phyloP scores from a whole-genome alignment of 108 stramenopile genomes.

The Nitzschia sp. region DNA sequence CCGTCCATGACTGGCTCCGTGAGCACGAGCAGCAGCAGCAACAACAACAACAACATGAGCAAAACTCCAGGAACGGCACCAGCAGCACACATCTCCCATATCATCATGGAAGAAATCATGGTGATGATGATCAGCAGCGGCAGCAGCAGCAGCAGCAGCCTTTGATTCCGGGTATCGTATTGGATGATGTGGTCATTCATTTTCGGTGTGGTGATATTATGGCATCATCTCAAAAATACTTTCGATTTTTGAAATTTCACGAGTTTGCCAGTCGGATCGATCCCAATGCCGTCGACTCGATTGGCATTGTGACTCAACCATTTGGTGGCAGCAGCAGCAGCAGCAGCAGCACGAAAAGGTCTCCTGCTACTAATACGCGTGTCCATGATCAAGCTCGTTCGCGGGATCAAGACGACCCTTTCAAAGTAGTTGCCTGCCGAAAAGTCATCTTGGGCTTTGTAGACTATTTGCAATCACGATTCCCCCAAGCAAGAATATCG shows the following conservation, averaged over 20 bases:
- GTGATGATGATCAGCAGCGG: neutral
- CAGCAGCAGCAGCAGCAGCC: neutral
- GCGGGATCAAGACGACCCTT: slow-evolving; percentile 8
- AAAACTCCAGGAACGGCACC: neutral
- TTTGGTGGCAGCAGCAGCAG: slow-evolving; percentile 7
- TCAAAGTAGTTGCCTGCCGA: neutral
- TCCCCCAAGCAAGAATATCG: slow-evolving; percentile 21
- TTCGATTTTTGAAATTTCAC: slow-evolving; percentile 31
- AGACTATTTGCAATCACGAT: slow-evolving; percentile 21
- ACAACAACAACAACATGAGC: neutral
- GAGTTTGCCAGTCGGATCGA: slow-evolving; percentile 34
- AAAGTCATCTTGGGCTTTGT: neutral
- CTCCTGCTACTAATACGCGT: neutral
- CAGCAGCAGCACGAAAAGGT: neutral
- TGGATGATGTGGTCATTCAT: slow-evolving; percentile 43
- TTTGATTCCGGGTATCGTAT: slow-evolving; percentile 9
- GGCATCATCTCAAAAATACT: slow-evolving; percentile 2
- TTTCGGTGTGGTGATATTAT: slow-evolving; percentile 48
- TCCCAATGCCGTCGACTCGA: slow-evolving; percentile 3
- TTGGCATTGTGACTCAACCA: slow-evolving; percentile 45
- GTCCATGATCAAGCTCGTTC: neutral
- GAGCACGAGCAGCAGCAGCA: neutral
- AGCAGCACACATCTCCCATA: neutral
- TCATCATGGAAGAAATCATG: neutral
- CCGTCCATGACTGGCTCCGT: neutral